phyloP scores from a whole-genome alignment of 768 basidiomycete genomes.

The Suillus fuscotomentosus region DNA sequence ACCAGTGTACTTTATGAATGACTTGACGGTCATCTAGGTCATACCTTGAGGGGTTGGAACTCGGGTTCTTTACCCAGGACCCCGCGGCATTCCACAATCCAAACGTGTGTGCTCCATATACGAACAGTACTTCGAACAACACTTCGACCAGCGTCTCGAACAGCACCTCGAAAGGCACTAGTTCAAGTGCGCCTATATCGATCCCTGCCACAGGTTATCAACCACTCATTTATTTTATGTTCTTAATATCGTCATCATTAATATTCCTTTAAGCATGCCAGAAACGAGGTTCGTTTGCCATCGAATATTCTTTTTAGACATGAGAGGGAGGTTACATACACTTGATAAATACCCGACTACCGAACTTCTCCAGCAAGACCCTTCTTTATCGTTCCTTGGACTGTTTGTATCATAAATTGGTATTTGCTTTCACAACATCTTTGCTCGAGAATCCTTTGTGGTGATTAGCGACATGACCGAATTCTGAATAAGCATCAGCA shows the following conservation, averaged over 20 bases:
- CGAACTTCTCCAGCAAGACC: neutral
- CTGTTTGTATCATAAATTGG: neutral
- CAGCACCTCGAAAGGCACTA: constrained; percentile 3
- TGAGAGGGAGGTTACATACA: neutral
- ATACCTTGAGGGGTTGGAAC: constrained; percentile 57
- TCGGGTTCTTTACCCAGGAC: constrained; percentile 62
- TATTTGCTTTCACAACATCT: neutral
- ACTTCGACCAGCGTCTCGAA: neutral
- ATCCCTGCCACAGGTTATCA: neutral
- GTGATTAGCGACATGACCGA: no score
- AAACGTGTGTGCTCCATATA: constrained; percentile 55
- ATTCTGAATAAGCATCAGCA: no score
- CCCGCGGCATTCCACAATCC: constrained; percentile 53
- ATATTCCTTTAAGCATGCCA: neutral
- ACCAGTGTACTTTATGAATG: neutral
- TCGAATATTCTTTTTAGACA: neutral
- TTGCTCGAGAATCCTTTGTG: neutral
- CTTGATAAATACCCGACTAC: neutral
- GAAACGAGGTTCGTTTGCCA: neutral
- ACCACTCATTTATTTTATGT: neutral
- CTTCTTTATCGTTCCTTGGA: neutral
- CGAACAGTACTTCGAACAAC: constrained; percentile 18
- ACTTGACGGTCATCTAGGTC: constrained; percentile 48
- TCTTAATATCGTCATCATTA: neutral
- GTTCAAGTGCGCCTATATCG: neutral